Percentiles rank a stretch among this genome's conserved stretches.
Evolutionary conservation across 805 yeast species (phyloP).

Genomic region (Candida suzukii): DNA sequence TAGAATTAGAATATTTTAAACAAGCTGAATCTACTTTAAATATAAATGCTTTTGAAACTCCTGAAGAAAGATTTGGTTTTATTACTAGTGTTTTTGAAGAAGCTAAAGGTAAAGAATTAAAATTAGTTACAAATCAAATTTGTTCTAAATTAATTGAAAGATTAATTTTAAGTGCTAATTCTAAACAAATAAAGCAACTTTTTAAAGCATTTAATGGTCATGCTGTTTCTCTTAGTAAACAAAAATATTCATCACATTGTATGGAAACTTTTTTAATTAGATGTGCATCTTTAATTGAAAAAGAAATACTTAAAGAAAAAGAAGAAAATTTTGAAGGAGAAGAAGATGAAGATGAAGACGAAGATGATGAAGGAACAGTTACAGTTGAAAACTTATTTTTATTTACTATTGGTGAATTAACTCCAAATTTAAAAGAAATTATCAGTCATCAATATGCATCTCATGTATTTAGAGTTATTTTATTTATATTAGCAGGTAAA

Average conservation of each 20-base stretch:
- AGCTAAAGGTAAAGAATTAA: constrained; percentile 81
- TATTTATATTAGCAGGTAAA: constrained; percentile 70
- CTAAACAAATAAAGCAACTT: constrained; percentile 55
- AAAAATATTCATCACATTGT: constrained; percentile 91
- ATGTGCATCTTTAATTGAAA: constrained; percentile 66
- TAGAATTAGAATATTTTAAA: constrained; percentile 85
- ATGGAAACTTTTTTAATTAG: constrained; percentile 78
- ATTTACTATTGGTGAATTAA: constrained; percentile 59
- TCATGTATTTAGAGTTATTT: constrained; percentile 70
- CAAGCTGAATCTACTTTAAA: constrained; percentile 85
- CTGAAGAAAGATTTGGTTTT: constrained; percentile 70
- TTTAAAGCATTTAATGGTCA: constrained; percentile 68
- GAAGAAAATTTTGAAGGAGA: constrained; percentile 28
- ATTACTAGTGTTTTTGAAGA: constrained; percentile 78
- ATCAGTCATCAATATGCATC: constrained; percentile 77
- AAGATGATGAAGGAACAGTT: constrained; percentile 32
- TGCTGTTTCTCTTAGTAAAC: constrained; percentile 69
- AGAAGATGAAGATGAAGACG: constrained; percentile 24
- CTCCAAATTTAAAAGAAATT: constrained; percentile 53
- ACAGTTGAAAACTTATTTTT: constrained; percentile 63
- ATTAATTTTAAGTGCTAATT: constrained; percentile 59
- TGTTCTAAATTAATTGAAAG: constrained; percentile 92
- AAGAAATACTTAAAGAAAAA: constrained; percentile 50
- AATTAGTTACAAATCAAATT: constrained; percentile 87
- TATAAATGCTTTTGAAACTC: constrained; percentile 65